Evolutionary conservation across 2,329 filamentous ascomycete genomes (phyloP), one percentile per base, ranked within the genome.

Genomic region (Gnomoniopsis sp.): DNA sequence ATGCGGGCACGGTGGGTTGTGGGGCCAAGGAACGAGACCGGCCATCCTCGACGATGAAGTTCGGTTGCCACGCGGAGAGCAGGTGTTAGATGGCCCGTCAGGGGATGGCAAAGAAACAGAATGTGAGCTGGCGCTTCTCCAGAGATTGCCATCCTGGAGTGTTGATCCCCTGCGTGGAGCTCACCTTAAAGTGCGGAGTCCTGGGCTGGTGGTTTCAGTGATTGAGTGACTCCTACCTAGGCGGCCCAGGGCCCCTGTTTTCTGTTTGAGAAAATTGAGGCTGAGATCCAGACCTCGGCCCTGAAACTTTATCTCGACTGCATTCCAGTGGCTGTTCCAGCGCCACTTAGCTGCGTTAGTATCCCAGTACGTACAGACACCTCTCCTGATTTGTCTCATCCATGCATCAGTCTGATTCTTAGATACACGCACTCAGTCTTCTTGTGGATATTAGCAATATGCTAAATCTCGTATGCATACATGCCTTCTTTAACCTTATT

Each of bases 51-150:
- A 19, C 64, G 49, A 34, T 54, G 61, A 30, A 76, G 68, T 19
- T 64, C 66, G 2, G 61, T 60, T n/a, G 72, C 69, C 47, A 75
- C 69, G 46, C 72, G 70, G 44, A 73, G 56, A 43, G 72, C 62
- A 0, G 73, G 74, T 0, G 69, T 69, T 21, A 76, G 61, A 58
- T 76, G 74, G 8, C 74, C 74, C 8, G 71, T 72, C 26, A 75
- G 65, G 1, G 70, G 65, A 55, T 75, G 72, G 57, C 69, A 69
- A 44, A 69, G 63, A 55, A 75, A 69, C 19, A 75, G 66, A 53
- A 75, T 34, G 21, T 62, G 60, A 15, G 60, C 56, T 15, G 53
- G 53, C 36, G 33, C 22, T 41, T 44, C 43, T 49, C 6, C 33
- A 26, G 46, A 12, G 15, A 23, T 21, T 17, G 22, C 14, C 44